These are phyloP conservation scores for Yueomyces sinensis DNA, from an alignment of 805 yeast species.

Conservation along the genomic window DNA sequence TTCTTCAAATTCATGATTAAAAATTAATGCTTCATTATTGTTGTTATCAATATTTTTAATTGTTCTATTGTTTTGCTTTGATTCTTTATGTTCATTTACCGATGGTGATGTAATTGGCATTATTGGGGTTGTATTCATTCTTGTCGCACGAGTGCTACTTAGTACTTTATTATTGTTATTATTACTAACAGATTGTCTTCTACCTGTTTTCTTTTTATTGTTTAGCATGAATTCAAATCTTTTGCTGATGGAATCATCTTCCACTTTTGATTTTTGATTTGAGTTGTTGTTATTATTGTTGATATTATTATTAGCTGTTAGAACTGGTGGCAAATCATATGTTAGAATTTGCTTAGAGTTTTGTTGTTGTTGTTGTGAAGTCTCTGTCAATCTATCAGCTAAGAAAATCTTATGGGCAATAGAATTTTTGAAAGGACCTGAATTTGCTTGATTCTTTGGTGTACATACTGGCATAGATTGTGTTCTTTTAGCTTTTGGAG, in stretches of 20 bases:
- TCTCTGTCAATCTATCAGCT: slow-evolving; percentile 21
- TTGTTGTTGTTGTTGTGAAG: slow-evolving; percentile 2
- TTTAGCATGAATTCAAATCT: slow-evolving; percentile 23
- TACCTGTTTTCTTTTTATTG: slow-evolving; percentile 9
- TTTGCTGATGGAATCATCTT: slow-evolving; percentile 23
- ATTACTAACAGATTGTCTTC: background rate
- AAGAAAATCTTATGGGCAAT: slow-evolving; percentile 23
- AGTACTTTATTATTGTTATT: background rate
- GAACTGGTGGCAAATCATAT: too few species aligned
- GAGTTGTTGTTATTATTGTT: slow-evolving; percentile 17
- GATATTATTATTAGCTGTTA: too few species aligned
- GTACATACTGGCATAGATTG: slow-evolving; percentile 31
- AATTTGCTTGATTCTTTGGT: slow-evolving; percentile 8
- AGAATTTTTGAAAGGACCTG: slow-evolving; percentile 13
- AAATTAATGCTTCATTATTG: background rate
- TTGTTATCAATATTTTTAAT: slow-evolving; percentile 1
- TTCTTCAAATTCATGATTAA: background rate
- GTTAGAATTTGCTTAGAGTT: slow-evolving; percentile 10
- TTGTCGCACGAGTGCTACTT: slow-evolving; percentile 5
- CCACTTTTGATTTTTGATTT: slow-evolving; percentile 11
- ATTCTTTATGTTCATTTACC: background rate
- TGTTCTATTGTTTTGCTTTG: background rate
- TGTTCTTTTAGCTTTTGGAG: slow-evolving; percentile 34
- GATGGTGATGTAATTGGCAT: slow-evolving; percentile 2
- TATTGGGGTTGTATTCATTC: slow-evolving; percentile 10